Base-by-base conservation (phyloP, 495 filamentous ascomycete genomes). In the Pseudoneurospora amorphoporcata region DNA sequence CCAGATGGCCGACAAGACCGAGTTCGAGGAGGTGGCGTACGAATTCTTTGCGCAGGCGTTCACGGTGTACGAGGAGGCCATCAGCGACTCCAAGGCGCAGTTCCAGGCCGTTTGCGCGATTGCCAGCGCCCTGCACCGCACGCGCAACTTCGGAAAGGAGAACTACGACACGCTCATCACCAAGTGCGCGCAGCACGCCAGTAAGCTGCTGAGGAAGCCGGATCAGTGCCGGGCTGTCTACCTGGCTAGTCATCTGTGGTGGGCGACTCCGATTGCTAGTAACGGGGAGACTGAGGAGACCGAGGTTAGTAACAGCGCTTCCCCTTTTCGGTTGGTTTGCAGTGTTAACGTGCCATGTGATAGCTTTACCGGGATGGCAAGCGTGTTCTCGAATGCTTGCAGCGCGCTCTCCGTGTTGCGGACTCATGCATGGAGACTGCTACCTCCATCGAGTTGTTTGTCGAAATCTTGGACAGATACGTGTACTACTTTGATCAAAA, bases 391-490 rank as follows among this genome's bases (percentile, higher is more conserved):
- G 95, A 99, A 80, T 99, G 95, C 79, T 86, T 99, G 17, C 95
- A 98, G 80, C 92, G 95, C 71, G 96, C 95, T 23, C 89, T 98
- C 29, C 92, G 95, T 69, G 95, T 99, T 8, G 95, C 95, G 3
- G 95, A 99, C 81, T 95, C 95, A 7, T 99, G 95, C 83, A 99
- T 99, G 95, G 95, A 99, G 81, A 94, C 94, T n/a, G 94, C 94
- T 9, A 97, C 98, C 3, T 97, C 93, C 3, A 94, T 98, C 35
- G 95, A 99, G 82, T 86, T 99, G 47, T 99, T 99, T 78, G 95
- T 99, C 68, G 95, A 99, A 83, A 98, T 99, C 73, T 84, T 99
- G 73, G 97, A 98, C 78, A 89, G 95, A 79, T 99, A 98, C 82
- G 95, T 98, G 69, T 99, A 99, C 81, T 98, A 98, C 82, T 99